These are phyloP conservation scores for Cinnamomum chago DNA, from an alignment of 164 flowering plant species.

Conservation along the genomic window DNA sequence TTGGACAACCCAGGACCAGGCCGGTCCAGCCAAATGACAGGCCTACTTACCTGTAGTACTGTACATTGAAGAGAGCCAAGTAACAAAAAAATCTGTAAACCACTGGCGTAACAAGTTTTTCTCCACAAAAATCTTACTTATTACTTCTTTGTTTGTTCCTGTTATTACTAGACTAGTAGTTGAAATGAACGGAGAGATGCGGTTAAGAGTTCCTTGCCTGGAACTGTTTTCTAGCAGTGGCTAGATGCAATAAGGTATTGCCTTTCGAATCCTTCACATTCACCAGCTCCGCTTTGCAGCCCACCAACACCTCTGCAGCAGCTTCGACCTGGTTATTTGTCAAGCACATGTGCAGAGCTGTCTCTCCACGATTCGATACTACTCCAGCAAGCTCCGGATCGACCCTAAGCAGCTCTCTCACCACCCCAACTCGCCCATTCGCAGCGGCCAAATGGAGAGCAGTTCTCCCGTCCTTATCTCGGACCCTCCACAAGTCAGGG, in stretches of 20 bases:
- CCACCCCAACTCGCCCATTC: neutral
- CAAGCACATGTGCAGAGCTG: neutral
- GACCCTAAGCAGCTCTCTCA: neutral
- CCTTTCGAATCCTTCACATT: neutral
- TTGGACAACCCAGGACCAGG: no score
- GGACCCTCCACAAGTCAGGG: neutral
- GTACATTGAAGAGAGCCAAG: no score
- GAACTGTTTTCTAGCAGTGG: neutral
- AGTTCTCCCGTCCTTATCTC: neutral
- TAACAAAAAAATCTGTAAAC: no score
- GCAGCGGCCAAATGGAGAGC: conserved; percentile 2
- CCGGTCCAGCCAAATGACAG: no score
- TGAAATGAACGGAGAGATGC: no score
- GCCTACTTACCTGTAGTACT: no score
- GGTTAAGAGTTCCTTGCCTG: neutral
- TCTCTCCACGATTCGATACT: neutral
- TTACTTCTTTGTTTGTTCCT: no score
- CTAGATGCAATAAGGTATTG: neutral
- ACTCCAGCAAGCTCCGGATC: neutral
- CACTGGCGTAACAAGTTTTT: no score
- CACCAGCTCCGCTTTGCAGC: neutral
- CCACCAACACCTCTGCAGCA: neutral
- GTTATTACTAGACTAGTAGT: no score
- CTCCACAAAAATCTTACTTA: no score
- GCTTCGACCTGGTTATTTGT: neutral